Base-by-base conservation (phyloP, 1,284 basidiomycete species). In the Leccinum subatratum region DNA sequence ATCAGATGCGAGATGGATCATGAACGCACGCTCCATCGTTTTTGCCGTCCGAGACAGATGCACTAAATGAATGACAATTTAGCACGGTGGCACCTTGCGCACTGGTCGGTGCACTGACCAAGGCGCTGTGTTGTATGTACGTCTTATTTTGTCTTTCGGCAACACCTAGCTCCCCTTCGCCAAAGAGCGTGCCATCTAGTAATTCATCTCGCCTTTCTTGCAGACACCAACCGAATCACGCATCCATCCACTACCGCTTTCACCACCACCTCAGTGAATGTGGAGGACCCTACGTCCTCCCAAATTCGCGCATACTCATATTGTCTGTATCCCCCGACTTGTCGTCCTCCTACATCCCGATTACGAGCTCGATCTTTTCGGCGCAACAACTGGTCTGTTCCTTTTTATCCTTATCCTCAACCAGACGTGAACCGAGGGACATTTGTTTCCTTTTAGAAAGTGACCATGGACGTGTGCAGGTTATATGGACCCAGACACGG, bases 291-390 rank as follows among this genome's bases (percentile, higher is more conserved):
- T 6, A 74, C 81, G 76, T 81, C 42, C 78, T 83, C 20, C 79
- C 85, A 3, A 91, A 94, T 73, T 89, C 94, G 0, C 86, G 94
- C 30, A 94, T 99, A 67, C 85, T 98, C 65, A 86, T 99, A 67
- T 81, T 99, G 63, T 96, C 95, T 64, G 94, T 95, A 56, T 97
- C 96, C 1, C 93, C 92, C 3, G 92, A 95, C 78, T 83, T 91
- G 18, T 91, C 93, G 7, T 86, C 90, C 2, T 92, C 94, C 32
- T 96, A 96, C 77, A 96, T 99, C 64, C 93, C 96, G 14, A 89
- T 99, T 77, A 99, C 99, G 97, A 99, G 99, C 77, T 92, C 95
- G 66, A 98, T 99, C 64, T 99, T 99, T 80, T 96, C 95, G 5
- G 97, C 97, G 1, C 97, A 99, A 77, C 99, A 99, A 80, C 84